Evolutionary conservation across 768 basidiomycete species (phyloP).

Genomic region (Agrocybe pediades): DNA sequence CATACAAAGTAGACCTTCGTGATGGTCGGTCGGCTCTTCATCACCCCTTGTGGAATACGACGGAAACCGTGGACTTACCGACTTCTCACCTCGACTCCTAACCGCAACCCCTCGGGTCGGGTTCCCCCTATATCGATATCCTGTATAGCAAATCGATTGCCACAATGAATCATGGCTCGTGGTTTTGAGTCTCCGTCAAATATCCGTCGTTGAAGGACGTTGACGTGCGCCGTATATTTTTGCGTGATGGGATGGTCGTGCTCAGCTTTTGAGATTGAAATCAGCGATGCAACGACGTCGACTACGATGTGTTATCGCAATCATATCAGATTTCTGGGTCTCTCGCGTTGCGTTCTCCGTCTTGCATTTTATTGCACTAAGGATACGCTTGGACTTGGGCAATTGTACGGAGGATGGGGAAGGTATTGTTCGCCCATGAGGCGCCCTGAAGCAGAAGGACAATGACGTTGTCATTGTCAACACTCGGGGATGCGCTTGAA

Average conservation of each 20-base stretch:
- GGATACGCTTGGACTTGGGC: no score
- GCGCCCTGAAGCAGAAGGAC: neutral
- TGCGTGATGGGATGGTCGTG: neutral
- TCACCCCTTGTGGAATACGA: neutral
- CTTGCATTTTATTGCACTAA: no score
- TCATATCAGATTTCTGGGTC: no score
- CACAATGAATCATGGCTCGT: no score
- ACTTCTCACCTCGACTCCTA: neutral
- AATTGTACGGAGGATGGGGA: no score
- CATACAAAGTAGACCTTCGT: neutral
- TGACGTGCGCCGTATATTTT: neutral
- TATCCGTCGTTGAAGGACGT: neutral
- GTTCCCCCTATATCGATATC: neutral
- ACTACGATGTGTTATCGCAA: no score
- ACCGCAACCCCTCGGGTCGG: neutral
- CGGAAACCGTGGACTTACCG: neutral
- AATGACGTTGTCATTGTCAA: neutral
- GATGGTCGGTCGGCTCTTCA: neutral
- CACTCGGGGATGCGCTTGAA: neutral
- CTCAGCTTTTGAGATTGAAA: neutral
- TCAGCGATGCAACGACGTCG: no score
- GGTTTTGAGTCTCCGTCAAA: neutral
- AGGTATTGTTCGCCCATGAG: neutral
- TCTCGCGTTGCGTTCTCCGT: no score
- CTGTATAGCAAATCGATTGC: neutral